These are phyloP conservation scores for Thielaviopsis ethacetica DNA, from an alignment of 2,329 filamentous ascomycete genomes.

Conservation along the genomic window DNA sequence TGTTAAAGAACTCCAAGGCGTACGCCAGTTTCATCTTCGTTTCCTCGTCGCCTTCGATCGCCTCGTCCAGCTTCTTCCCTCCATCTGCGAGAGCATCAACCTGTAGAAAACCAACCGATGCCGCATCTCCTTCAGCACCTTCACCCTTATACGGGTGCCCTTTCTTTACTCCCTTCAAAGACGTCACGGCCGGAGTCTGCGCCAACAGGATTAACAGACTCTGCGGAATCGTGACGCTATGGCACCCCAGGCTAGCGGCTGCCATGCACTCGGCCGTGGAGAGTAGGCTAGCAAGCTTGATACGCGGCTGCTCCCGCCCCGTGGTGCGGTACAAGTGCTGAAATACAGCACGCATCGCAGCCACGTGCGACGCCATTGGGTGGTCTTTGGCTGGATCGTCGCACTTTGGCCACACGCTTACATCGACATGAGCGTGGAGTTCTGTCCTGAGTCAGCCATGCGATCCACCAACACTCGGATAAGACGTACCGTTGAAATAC, in stretches of 20 bases:
- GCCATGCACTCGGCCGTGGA: slow-evolving; percentile 28
- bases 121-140: not conserved
- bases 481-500: slow-evolving; percentile 28
- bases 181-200: slow-evolving; percentile 16
- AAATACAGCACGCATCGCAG: slow-evolving; percentile 33
- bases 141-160: slow-evolving; percentile 20
- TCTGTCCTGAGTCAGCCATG: slow-evolving; percentile 17
- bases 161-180: slow-evolving; percentile 24
- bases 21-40: slow-evolving; percentile 22
- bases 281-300: slow-evolving; percentile 31
- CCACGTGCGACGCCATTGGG: slow-evolving; percentile 28
- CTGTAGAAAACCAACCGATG: not conserved
- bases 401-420: slow-evolving; percentile 28
- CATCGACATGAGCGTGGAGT: slow-evolving; percentile 26
- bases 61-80: slow-evolving; percentile 25
- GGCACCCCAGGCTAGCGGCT: slow-evolving; percentile 28
- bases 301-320: slow-evolving; percentile 29
- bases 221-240: slow-evolving; percentile 28
- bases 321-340: slow-evolving; percentile 28
- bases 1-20: slow-evolving; percentile 25
- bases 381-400: slow-evolving; percentile 30
- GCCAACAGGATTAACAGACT: slow-evolving; percentile 23
- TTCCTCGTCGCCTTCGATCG: slow-evolving; percentile 24
- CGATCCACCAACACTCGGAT: not conserved
- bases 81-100: slow-evolving; percentile 29